Percentiles rank a stretch among this genome's conserved stretches.
phyloP scores from a whole-genome alignment of 2,329 filamentous ascomycete genomes.

The Arthrobotrys pseudoclavata region DNA sequence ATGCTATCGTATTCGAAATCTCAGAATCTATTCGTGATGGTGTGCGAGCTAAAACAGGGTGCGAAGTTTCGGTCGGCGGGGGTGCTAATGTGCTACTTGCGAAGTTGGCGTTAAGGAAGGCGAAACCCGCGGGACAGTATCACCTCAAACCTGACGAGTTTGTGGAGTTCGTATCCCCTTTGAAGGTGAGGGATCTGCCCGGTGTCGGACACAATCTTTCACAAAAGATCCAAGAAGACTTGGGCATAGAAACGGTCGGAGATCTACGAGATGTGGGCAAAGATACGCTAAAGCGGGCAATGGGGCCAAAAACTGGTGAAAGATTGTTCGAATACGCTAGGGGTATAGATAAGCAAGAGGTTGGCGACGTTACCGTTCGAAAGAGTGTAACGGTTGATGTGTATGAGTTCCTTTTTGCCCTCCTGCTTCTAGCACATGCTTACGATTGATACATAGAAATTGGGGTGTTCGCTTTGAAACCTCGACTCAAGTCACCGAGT shows the following conservation, averaged over 20 bases:
- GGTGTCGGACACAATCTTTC: constrained; percentile 93
- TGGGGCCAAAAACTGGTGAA: constrained; percentile 93
- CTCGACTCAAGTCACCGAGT: constrained; percentile 93
- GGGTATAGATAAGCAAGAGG: constrained; percentile 82
- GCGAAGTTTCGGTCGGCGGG: constrained; percentile 91
- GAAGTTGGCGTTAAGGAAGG: constrained; percentile 88
- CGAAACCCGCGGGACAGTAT: constrained; percentile 93
- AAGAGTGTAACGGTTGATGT: constrained; percentile 98
- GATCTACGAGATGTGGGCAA: constrained; percentile 78
- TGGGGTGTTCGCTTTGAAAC: constrained; percentile 97
- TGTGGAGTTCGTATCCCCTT: constrained; percentile 79
- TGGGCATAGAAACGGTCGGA: constrained; percentile 84
- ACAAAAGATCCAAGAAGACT: constrained; percentile 82
- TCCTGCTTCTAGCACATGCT: not conserved
- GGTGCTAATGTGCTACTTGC: constrained; percentile 91
- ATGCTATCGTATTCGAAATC: constrained; percentile 74
- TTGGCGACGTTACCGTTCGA: constrained; percentile 85
- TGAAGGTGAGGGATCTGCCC: constrained; percentile 85
- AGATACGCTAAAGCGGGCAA: constrained; percentile 78
- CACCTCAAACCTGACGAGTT: constrained; percentile 87
- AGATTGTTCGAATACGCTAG: constrained; percentile 91
- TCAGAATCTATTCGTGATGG: constrained; percentile 76
- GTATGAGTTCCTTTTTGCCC: constrained; percentile 49
- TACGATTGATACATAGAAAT: constrained; percentile 69
- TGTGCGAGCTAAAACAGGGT: constrained; percentile 79